Conservation (phyloP, 495 filamentous ascomycete genomes). For the Aspergillus sclerotioniger region DNA sequence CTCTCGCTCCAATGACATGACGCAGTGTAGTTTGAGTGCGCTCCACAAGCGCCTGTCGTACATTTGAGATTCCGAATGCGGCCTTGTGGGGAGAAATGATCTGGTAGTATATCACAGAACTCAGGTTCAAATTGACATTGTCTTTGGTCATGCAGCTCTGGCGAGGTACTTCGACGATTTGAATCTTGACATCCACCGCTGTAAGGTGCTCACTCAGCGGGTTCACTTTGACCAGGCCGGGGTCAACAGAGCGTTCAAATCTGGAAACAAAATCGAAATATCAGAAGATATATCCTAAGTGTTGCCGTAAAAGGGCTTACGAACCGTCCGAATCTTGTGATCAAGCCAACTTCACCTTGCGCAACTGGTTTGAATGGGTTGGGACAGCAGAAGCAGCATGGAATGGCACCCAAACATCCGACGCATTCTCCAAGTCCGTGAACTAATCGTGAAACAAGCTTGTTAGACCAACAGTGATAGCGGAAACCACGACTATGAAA, state of each 20-base stretch:
- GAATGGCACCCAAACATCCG: constrained; percentile 82
- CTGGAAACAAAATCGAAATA: constrained; percentile 15
- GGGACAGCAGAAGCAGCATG: constrained; percentile 88
- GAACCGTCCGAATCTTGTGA: constrained; percentile 87
- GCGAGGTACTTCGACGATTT: constrained; percentile 94
- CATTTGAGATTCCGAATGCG: constrained; percentile 94
- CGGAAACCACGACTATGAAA: background rate
- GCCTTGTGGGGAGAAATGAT: constrained; percentile 93
- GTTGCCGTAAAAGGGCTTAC: constrained; percentile 12
- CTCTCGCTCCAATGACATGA: constrained; percentile 93
- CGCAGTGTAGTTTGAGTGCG: constrained; percentile 97
- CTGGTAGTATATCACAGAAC: constrained; percentile 99
- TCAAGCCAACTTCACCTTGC: constrained; percentile 90
- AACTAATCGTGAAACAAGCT: constrained; percentile 45
- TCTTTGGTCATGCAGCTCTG: constrained; percentile 99
- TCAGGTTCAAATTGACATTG: constrained; percentile 91
- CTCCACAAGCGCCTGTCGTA: constrained; percentile 91
- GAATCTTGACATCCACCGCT: constrained; percentile 97
- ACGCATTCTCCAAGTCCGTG: constrained; percentile 72
- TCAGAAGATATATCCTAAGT: background rate
- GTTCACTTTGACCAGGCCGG: constrained; percentile 96
- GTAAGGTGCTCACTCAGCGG: constrained; percentile 87
- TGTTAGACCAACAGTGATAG: constrained; percentile 7
- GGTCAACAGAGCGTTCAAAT: constrained; percentile 95
- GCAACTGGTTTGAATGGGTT: constrained; percentile 95